phyloP scores from a whole-genome alignment of 2,329 filamentous ascomycete species.

The Pseudogymnoascus sp. region DNA sequence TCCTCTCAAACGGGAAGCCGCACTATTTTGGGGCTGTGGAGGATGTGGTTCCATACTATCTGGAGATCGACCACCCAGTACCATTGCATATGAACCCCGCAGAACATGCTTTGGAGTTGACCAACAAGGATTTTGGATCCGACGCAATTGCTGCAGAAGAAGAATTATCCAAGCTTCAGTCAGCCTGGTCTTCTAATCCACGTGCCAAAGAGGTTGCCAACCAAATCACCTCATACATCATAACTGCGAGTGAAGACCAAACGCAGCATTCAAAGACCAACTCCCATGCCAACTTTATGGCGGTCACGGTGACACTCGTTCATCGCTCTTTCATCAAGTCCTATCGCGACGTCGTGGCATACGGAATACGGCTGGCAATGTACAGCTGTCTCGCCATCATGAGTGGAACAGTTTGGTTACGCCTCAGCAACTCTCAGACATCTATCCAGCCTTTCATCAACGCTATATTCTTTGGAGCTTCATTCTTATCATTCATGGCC shows the following conservation, averaged over 20 bases:
- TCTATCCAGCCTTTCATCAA: slow-evolving; percentile 78
- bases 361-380: slow-evolving; percentile 76
- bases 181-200: slow-evolving; percentile 45
- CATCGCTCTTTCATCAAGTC: slow-evolving; percentile 77
- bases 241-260: background rate
- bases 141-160: slow-evolving; percentile 38
- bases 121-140: slow-evolving; percentile 66
- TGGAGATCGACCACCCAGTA: slow-evolving; percentile 49
- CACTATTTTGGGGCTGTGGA: slow-evolving; percentile 63
- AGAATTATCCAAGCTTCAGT: slow-evolving; percentile 45
- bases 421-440: slow-evolving; percentile 56
- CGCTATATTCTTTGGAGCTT: slow-evolving; percentile 66
- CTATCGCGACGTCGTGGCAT: slow-evolving; percentile 75
- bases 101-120: slow-evolving; percentile 68
- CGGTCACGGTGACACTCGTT: slow-evolving; percentile 55
- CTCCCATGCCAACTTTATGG: slow-evolving; percentile 13
- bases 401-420: slow-evolving; percentile 82
- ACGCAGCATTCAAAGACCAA: background rate
- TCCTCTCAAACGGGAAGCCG: slow-evolving; percentile 62
- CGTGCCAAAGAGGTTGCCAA: slow-evolving; percentile 28
- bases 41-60: slow-evolving; percentile 53
- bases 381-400: slow-evolving; percentile 71
- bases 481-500: slow-evolving; percentile 74
- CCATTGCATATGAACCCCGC: slow-evolving; percentile 69
- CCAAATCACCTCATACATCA: slow-evolving; percentile 20